Evolutionary conservation across 2,329 filamentous ascomycete genomes (phyloP).

Genomic region (Calonectria pteridis): DNA sequence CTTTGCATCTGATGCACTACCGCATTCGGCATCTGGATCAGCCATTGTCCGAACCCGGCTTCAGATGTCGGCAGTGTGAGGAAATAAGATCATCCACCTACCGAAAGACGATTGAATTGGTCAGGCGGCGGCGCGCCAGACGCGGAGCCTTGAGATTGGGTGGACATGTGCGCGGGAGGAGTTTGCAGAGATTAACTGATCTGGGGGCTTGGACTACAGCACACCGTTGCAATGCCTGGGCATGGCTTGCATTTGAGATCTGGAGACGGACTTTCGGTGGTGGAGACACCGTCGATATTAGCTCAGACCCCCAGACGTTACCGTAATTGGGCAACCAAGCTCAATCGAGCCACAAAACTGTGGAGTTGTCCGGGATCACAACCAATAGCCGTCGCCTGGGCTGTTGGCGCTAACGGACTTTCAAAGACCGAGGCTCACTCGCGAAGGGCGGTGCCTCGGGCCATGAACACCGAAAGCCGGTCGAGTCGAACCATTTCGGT

Average conservation of each 20-base stretch:
- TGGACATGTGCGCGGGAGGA: not conserved
- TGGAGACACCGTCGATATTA: not conserved
- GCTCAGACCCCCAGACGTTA: not conserved
- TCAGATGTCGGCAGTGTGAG: not conserved
- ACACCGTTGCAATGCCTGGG: not conserved
- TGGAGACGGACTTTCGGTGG: not conserved
- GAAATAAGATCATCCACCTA: not conserved
- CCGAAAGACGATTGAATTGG: not conserved
- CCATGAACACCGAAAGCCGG: not conserved
- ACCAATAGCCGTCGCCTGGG: not conserved
- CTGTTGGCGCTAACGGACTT: not conserved
- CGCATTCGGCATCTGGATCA: not conserved
- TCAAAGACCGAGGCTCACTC: not conserved
- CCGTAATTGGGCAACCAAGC: not conserved
- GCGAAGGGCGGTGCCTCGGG: not conserved
- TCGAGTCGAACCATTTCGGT: not conserved
- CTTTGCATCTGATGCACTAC: conserved; percentile 10
- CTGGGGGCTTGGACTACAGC: not conserved
- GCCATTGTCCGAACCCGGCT: conserved; percentile 1
- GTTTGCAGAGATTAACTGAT: not conserved
- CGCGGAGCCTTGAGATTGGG: not conserved
- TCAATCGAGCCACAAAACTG: not conserved
- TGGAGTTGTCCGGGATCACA: not conserved
- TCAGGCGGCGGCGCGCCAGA: not conserved
- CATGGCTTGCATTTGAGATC: not conserved